phyloP scores from a whole-genome alignment of 768 basidiomycete genomes.

The Lentinula sp. region DNA sequence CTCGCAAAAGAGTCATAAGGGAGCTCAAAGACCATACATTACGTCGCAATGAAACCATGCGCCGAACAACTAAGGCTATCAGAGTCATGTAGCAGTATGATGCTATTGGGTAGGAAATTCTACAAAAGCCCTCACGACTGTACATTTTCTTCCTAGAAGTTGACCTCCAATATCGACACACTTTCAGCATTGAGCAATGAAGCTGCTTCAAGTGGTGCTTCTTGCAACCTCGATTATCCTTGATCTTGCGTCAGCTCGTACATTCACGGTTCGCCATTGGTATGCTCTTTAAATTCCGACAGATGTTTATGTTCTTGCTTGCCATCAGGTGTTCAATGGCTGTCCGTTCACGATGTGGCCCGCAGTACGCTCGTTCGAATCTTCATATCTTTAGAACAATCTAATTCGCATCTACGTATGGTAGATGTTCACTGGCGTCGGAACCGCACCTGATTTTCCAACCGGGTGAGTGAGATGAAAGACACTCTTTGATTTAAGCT shows the following conservation, averaged over 20 bases:
- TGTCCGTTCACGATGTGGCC: slow-evolving; percentile 49
- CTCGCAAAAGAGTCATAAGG: not conserved
- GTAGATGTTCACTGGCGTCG: slow-evolving; percentile 56
- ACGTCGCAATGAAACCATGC: not conserved
- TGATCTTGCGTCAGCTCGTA: not conserved
- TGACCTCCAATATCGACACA: not conserved
- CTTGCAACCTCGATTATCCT: not conserved
- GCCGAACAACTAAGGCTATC: not conserved
- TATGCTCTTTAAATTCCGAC: not conserved
- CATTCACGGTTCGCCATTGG: not conserved
- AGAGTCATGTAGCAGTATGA: not conserved
- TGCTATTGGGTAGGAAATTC: not conserved
- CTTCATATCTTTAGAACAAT: slow-evolving; percentile 27
- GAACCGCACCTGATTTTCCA: slow-evolving; percentile 29
- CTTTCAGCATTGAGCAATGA: not conserved
- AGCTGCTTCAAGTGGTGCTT: not conserved
- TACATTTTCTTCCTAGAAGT: not conserved
- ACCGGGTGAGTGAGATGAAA: slow-evolving; percentile 11
- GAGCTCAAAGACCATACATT: not conserved
- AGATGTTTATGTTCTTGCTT: not conserved
- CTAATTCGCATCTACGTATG: not conserved
- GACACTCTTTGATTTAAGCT: not conserved
- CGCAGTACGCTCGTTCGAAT: not conserved
- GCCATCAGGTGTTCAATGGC: slow-evolving; percentile 26
- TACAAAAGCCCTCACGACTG: not conserved